Evolutionary conservation across 2,329 filamentous ascomycete species (phyloP).

Genomic region (Cladophialophora yegresii): DNA sequence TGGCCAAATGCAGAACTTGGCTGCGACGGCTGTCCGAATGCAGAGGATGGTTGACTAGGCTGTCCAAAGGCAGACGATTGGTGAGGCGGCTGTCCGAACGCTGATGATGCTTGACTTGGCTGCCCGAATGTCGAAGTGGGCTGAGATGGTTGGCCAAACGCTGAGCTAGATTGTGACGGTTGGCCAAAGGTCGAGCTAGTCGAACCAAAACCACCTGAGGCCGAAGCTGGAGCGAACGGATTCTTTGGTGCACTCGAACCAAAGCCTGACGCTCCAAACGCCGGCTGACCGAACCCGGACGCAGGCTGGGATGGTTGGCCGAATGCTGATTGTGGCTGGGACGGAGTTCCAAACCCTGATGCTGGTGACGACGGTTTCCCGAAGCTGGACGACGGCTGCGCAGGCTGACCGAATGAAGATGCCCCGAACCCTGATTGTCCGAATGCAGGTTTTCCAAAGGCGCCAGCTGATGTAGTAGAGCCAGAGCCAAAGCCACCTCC

Average conservation of each 20-base stretch:
- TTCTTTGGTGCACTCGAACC: conserved; percentile 36
- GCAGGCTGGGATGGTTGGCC: conserved; percentile 39
- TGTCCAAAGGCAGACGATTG: conserved; percentile 28
- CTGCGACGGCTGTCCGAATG: conserved; percentile 32
- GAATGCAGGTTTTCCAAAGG: conserved; percentile 43
- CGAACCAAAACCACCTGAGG: conserved; percentile 29
- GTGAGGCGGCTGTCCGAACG: conserved; percentile 25
- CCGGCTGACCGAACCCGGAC: conserved; percentile 44
- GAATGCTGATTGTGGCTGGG: conserved; percentile 25
- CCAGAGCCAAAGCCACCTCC: conserved; percentile 7
- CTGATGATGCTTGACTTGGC: conserved; percentile 34
- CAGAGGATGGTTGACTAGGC: conserved; percentile 20
- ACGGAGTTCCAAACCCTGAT: conserved; percentile 36
- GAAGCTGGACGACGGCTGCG: conserved; percentile 24
- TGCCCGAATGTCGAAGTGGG: conserved; percentile 41
- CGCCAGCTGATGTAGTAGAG: conserved; percentile 15
- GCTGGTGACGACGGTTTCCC: conserved; percentile 28
- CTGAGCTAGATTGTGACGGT: conserved; percentile 35
- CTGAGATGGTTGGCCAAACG: conserved; percentile 42
- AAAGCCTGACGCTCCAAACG: conserved; percentile 41
- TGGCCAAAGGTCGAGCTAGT: conserved; percentile 42
- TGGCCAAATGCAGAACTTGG: conserved; percentile 36
- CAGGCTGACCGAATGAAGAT: conserved; percentile 41
- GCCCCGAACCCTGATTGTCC: conserved; percentile 23
- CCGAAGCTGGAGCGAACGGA: conserved; percentile 41